Percentiles rank a stretch among this genome's conserved stretches.
These are phyloP conservation scores for Prunus dulcis DNA, from an alignment of 306 rosid species.

Conservation along the genomic window DNA sequence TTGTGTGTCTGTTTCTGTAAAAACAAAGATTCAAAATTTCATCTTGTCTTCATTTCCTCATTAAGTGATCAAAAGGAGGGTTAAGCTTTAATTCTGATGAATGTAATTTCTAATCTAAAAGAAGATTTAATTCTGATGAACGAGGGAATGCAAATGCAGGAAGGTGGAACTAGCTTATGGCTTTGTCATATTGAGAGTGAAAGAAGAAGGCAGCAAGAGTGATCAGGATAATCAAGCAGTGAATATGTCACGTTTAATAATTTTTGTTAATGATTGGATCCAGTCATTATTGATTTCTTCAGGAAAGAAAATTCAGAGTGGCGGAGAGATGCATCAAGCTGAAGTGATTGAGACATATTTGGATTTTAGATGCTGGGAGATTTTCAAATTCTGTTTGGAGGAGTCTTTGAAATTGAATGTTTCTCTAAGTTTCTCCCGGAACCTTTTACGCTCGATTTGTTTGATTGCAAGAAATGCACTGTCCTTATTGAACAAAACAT, in stretches of 20 bases:
- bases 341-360: conserved; percentile 42
- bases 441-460: conserved; percentile 55
- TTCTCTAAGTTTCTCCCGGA: conserved; percentile 56
- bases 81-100: neutral
- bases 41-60: neutral
- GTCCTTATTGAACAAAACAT: conserved; percentile 28
- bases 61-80: neutral
- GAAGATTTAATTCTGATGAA: neutral
- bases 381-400: conserved; percentile 74
- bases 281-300: conserved; percentile 69
- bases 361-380: conserved; percentile 81
- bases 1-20: neutral
- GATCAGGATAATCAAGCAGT: conserved; percentile 50
- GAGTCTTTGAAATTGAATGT: conserved; percentile 49
- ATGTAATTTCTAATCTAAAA: neutral
- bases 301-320: conserved; percentile 39
- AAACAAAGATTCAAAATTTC: neutral
- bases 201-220: conserved; percentile 23
- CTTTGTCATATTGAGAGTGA: conserved; percentile 47
- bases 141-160: conserved; percentile 52
- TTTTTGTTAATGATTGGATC: conserved; percentile 67
- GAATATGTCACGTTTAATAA: conserved; percentile 49
- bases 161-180: conserved; percentile 61
- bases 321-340: conserved; percentile 30
- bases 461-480: conserved; percentile 50